Percentiles rank a stretch among this genome's conserved stretches.
Conservation (phyloP, 805 yeast genomes). For the Teunomyces lycoperdinae region DNA sequence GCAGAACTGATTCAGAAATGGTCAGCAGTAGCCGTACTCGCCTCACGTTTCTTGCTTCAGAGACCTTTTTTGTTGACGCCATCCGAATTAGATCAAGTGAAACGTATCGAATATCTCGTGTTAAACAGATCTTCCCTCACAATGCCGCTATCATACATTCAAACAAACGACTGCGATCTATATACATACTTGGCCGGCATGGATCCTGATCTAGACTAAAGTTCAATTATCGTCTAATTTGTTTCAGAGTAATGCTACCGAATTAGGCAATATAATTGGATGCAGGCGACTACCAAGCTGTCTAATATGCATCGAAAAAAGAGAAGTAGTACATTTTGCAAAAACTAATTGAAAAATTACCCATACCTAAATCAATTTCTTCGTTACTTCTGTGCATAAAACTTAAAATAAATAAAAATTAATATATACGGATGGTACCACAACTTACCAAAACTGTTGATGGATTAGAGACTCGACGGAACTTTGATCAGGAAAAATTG, state of each 20-base stretch:
- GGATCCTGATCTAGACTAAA: background rate
- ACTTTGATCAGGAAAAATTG: constrained; percentile 2
- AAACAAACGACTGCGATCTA: background rate
- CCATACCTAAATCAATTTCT: too few species aligned
- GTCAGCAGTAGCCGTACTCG: background rate
- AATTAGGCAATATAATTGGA: background rate
- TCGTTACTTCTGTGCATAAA: too few species aligned
- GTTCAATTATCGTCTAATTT: background rate
- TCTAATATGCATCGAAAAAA: too few species aligned
- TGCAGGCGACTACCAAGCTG: background rate
- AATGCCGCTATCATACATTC: background rate
- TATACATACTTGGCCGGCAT: background rate
- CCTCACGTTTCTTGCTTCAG: background rate
- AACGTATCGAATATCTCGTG: background rate
- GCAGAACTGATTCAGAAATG: background rate
- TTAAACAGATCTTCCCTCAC: background rate
- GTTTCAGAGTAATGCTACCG: background rate
- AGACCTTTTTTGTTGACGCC: background rate
- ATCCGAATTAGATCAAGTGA: background rate
- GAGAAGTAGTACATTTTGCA: too few species aligned
- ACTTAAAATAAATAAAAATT: too few species aligned
- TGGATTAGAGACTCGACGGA: background rate
- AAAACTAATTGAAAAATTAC: too few species aligned
- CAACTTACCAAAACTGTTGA: background rate
- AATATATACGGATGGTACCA: background rate